Percentiles rank a stretch among this genome's conserved stretches.
Evolutionary conservation across 345 rosid species (phyloP).

Genomic region (thale cress (Arabidopsis thaliana)): DNA sequence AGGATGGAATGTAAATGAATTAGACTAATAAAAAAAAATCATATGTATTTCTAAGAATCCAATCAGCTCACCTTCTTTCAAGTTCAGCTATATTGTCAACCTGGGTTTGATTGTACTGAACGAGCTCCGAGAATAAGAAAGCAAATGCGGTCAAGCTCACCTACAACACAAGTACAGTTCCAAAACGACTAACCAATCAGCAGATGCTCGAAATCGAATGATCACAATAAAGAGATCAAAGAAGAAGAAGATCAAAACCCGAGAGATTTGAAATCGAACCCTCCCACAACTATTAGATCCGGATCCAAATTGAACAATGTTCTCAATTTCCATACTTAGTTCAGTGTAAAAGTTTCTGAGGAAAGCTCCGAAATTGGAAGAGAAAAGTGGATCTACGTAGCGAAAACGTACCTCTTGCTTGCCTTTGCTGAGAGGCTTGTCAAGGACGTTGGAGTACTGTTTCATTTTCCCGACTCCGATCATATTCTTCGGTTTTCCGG

Average conservation of each 20-base stretch:
- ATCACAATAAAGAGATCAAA: constrained; percentile 10
- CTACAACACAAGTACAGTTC: constrained; percentile 41
- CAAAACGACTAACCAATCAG: not conserved
- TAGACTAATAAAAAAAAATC: not conserved
- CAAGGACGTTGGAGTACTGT: constrained; percentile 94
- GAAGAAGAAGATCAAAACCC: constrained; percentile 6
- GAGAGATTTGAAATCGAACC: constrained; percentile 3
- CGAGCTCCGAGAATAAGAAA: constrained; percentile 79
- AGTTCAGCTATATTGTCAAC: constrained; percentile 95
- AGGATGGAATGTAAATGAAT: not conserved
- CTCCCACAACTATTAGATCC: constrained; percentile 13
- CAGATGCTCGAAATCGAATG: not conserved
- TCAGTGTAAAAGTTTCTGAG: constrained; percentile 30
- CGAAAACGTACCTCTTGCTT: constrained; percentile 78
- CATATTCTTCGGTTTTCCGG: constrained; percentile 47
- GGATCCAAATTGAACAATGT: constrained; percentile 21
- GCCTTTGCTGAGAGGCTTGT: constrained; percentile 96
- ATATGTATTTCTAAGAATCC: not conserved
- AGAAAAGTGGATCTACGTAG: constrained; percentile 19
- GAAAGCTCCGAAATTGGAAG: constrained; percentile 1
- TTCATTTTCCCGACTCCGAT: constrained; percentile 95
- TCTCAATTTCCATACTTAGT: constrained; percentile 23
- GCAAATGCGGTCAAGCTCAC: constrained; percentile 67
- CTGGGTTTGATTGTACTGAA: constrained; percentile 95
- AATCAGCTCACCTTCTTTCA: constrained; percentile 71